A percentile compares a stretch with the other conserved stretches of the same genome.
Evolutionary conservation across 805 yeast species (phyloP).

Genomic region (Metschnikowia drakensbergensis): DNA sequence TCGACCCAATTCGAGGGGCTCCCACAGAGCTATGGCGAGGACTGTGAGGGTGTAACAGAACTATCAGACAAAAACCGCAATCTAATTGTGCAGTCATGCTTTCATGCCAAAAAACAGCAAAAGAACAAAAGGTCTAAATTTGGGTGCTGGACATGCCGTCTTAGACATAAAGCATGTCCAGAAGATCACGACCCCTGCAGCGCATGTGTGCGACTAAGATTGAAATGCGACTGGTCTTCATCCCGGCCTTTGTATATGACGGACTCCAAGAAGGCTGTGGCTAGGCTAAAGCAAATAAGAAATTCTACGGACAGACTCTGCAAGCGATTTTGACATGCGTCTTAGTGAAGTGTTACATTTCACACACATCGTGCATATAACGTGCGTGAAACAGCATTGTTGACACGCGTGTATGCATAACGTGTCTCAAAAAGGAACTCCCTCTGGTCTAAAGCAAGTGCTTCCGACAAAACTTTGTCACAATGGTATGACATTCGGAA

Average conservation of each 20-base stretch:
- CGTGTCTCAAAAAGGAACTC: not conserved
- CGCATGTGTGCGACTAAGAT: conserved; percentile 14
- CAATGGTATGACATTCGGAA: too few relatives aligned
- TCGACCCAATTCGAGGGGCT: not conserved
- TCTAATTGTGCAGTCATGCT: not conserved
- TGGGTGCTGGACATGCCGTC: conserved; percentile 21
- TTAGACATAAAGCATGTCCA: conserved; percentile 21
- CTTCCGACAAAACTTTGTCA: too few relatives aligned
- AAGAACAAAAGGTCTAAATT: conserved; percentile 9
- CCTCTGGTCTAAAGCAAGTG: not conserved
- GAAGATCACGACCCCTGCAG: conserved; percentile 16
- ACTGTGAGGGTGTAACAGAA: not conserved
- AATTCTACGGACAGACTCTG: conserved; percentile 9
- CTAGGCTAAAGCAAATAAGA: conserved; percentile 8
- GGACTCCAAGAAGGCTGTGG: conserved; percentile 3
- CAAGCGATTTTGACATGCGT: not conserved
- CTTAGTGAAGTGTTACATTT: not conserved
- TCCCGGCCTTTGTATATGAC: conserved; percentile 16
- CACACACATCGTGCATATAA: not conserved
- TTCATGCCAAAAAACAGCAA: not conserved
- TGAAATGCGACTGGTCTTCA: conserved; percentile 14
- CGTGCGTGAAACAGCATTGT: not conserved
- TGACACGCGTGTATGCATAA: not conserved
- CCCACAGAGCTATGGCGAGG: not conserved
- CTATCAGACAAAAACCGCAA: not conserved